phyloP scores from a whole-genome alignment of 352 stramenopile genomes.

The Phytopythium litorale region DNA sequence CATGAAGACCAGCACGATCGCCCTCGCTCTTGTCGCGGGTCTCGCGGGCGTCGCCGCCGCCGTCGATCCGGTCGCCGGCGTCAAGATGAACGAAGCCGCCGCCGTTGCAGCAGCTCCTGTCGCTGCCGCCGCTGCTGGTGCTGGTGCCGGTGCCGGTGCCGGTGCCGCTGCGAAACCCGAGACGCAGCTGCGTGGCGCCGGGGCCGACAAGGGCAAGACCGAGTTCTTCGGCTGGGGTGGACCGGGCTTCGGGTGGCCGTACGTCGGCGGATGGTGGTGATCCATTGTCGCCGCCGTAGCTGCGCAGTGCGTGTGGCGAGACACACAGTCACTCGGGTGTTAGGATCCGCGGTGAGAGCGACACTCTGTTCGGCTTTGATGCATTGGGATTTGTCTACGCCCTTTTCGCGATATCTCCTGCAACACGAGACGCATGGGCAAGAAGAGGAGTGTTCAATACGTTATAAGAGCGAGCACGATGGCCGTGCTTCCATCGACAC shows the following conservation, averaged over 20 bases:
- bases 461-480: not conserved
- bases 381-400: not conserved
- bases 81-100: not conserved
- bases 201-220: not conserved
- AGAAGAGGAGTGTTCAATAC: not conserved
- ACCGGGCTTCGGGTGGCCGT: not conserved
- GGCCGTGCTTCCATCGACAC: conserved; percentile 1
- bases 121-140: too few species aligned
- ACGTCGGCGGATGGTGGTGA: not conserved
- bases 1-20: not conserved
- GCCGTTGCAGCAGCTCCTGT: not conserved
- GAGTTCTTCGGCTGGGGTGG: not conserved
- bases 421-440: not conserved
- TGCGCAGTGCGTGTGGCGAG: not conserved
- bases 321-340: not conserved
- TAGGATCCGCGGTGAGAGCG: not conserved
- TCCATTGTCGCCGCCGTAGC: not conserved
- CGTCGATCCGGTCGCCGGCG: not conserved
- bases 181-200: not conserved
- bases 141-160: too few species aligned
- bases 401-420: not conserved
- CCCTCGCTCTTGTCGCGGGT: not conserved
- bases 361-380: not conserved
- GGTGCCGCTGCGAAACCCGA: not conserved
- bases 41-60: not conserved